Percentiles rank a stretch among this genome's conserved stretches.
Evolutionary conservation across 148 eudicot species (phyloP).

Genomic region (Rhododendron henanense): DNA sequence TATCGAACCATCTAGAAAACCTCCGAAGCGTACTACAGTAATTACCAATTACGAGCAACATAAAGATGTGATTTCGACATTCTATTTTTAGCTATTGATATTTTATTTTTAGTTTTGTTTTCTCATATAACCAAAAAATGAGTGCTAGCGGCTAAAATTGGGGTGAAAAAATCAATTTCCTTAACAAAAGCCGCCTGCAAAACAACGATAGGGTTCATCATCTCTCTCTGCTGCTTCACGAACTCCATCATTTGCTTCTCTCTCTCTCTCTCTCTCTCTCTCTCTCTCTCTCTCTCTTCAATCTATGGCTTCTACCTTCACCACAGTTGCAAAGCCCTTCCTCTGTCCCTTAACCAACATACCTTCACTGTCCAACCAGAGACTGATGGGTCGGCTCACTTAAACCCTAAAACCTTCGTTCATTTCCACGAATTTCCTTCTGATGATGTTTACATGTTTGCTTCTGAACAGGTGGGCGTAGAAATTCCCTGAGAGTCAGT

Average conservation of each 20-base stretch:
- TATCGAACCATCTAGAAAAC: constrained; percentile 3
- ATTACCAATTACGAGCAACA: too few species aligned
- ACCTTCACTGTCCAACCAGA: constrained; percentile 27
- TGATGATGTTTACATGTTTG: neutral
- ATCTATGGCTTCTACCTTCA: constrained; percentile 63
- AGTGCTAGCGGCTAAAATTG: too few species aligned
- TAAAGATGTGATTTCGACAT: too few species aligned
- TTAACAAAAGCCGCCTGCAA: neutral
- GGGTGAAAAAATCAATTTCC: too few species aligned
- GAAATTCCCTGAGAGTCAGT: constrained; percentile 44
- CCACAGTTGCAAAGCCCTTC: constrained; percentile 38
- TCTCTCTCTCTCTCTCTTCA: constrained; percentile 7
- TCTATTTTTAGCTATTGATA: too few species aligned
- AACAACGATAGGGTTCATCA: neutral
- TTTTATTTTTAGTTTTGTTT: too few species aligned
- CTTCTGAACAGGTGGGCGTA: constrained; percentile 34
- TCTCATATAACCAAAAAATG: too few species aligned
- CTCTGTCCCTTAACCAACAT: constrained; percentile 17
- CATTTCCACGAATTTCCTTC: neutral
- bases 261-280: neutral
- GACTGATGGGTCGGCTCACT: constrained; percentile 23
- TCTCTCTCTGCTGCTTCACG: neutral
- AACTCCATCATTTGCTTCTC: neutral
- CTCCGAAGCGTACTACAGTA: too few species aligned
- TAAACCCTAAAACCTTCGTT: neutral